Evolutionary conservation across 2,329 filamentous ascomycete genomes (phyloP).

Genomic region (Fusarium sp.): DNA sequence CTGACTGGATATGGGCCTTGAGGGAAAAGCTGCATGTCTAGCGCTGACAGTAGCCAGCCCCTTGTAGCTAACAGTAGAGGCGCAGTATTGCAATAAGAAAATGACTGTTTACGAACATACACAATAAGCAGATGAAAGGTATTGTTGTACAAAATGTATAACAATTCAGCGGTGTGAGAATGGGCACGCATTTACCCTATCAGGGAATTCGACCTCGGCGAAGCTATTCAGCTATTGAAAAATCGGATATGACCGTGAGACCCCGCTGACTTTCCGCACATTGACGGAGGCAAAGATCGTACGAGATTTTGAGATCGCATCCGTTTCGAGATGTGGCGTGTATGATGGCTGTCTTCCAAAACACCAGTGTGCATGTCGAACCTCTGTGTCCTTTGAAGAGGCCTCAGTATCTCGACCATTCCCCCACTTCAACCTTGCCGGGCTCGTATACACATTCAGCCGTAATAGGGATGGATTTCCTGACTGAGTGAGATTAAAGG

Average conservation of each 20-base stretch:
- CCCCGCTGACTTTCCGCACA: background rate
- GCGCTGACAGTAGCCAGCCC: background rate
- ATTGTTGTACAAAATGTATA: background rate
- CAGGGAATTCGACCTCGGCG: background rate
- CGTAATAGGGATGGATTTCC: background rate
- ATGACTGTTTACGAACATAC: no score
- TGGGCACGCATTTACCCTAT: background rate
- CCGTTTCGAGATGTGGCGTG: no score
- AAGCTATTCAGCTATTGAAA: background rate
- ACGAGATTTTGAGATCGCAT: background rate
- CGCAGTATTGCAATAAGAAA: background rate
- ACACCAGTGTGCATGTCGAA: no score
- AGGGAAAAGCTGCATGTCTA: no score
- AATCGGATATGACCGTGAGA: background rate
- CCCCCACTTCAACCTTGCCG: background rate
- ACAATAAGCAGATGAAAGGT: background rate
- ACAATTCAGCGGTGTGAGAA: background rate
- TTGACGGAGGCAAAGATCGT: background rate
- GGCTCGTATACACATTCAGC: background rate
- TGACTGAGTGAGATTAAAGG: background rate
- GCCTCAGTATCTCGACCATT: background rate
- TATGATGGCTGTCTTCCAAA: no score
- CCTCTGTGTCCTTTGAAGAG: background rate
- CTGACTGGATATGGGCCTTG: background rate
- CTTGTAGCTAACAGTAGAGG: background rate